Percentiles rank a stretch among this genome's conserved stretches.
Evolutionary conservation across 805 yeast species (phyloP).

Genomic region (Teunomyces stri): DNA sequence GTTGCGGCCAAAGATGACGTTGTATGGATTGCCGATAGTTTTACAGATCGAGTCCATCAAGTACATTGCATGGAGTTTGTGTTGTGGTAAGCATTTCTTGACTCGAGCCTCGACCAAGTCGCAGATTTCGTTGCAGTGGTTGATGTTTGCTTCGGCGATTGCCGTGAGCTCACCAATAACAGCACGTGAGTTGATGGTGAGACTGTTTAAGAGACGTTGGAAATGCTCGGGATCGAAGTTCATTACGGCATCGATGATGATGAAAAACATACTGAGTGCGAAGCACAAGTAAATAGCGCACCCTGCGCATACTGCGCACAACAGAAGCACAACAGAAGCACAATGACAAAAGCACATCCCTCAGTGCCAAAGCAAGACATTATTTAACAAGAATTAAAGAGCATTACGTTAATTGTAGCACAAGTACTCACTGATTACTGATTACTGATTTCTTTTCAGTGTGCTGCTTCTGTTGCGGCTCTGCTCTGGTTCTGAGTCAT

Average conservation of each 20-base stretch:
- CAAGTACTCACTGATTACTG: too few species aligned
- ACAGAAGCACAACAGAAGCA: too few species aligned
- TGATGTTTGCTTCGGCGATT: slow-evolving; percentile 33
- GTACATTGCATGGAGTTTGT: slow-evolving; percentile 34
- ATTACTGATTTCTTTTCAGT: too few species aligned
- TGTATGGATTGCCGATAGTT: slow-evolving; percentile 44
- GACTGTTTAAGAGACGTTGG: slow-evolving; percentile 29
- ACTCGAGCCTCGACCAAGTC: slow-evolving; percentile 36
- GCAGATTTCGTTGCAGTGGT: slow-evolving; percentile 31
- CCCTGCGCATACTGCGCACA: too few species aligned
- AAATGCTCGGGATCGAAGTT: slow-evolving; percentile 10
- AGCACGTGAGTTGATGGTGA: slow-evolving; percentile 38
- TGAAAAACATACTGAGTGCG: too few species aligned
- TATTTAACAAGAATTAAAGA: too few species aligned
- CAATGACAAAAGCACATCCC: too few species aligned
- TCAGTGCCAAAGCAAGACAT: too few species aligned
- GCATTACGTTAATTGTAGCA: too few species aligned
- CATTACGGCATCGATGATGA: background rate
- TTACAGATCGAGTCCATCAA: slow-evolving; percentile 42
- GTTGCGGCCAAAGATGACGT: slow-evolving; percentile 33
- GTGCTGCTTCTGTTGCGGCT: too few species aligned
- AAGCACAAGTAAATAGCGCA: too few species aligned
- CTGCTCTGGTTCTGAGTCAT: background rate
- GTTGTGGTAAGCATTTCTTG: slow-evolving; percentile 36
- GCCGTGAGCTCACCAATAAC: slow-evolving; percentile 39